Evolutionary conservation across 352 stramenopile genomes (phyloP), one percentile per base, ranked within the genome.

Genomic region (Pythium brassicae): DNA sequence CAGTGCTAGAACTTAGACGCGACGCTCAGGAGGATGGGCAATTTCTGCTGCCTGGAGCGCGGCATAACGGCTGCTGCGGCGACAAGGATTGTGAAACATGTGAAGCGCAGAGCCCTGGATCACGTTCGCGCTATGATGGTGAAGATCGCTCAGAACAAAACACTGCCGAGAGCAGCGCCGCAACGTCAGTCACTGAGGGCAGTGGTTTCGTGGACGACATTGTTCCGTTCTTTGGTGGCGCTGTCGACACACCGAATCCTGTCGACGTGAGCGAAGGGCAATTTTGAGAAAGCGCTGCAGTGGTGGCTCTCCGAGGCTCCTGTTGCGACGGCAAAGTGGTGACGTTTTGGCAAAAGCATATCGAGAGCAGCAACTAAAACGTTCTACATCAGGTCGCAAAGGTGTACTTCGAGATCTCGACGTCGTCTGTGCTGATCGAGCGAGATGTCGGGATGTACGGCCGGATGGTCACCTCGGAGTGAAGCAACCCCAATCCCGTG

Each of bases 391-490:
- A 35, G 6, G 57, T 63, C 9, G 50, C 57, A 22, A 53, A 54
- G 23, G 27, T 29, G 10, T 19, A 58, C 10, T 63, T 54, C 23
- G 42, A 26, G 1, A 43, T 58, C 37, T 50, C 57, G 0, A 50
- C 50, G 22, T 59, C 50, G 4, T 54, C 57, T 4, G 57, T 29
- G 4, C 57, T 59, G 37, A 37, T 63, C 10, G 57, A 63, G 50
- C 50, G 57, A 8, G 57, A 63, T 34, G 58, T 55, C 20, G 51
- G 57, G 9, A 39, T 51, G 22, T 42, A 25, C n/a, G 57, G 57
- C 35, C 26, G 44, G 22, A 59, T 63, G 57, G 46, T 59, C 14
- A 59, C 32, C n/a, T 9, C 6, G 32, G 8, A 9, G 32, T 14
- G 32, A 11, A 37, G 1, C 32, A 37, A 9, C 32, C 14, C 14